Conservation (phyloP, 192 early-diverging fungal species). For the Thamnidium elegans region DNA sequence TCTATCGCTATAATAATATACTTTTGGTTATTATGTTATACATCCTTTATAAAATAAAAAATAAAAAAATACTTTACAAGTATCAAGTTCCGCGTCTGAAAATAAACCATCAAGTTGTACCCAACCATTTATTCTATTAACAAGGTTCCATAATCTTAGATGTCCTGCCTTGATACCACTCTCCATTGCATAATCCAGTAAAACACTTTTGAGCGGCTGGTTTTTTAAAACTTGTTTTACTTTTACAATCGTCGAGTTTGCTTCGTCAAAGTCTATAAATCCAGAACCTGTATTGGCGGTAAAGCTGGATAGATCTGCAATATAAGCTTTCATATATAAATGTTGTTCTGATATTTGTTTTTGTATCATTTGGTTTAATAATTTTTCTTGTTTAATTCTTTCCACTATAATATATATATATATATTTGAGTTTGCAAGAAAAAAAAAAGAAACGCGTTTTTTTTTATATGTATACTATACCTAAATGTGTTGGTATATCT, state of each 20-base stretch:
- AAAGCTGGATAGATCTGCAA: conserved; percentile 67
- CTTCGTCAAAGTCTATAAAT: conserved; percentile 65
- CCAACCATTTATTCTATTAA: conserved; percentile 45
- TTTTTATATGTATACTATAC: not conserved
- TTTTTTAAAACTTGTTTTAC: conserved; percentile 39
- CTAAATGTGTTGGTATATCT: conserved; percentile 78
- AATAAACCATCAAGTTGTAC: not conserved
- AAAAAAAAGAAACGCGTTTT: too few relatives aligned
- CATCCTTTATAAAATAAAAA: too few relatives aligned
- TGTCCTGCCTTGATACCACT: conserved; percentile 64
- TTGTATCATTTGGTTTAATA: conserved; percentile 48
- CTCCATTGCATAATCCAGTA: conserved; percentile 44
- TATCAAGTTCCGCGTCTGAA: not conserved
- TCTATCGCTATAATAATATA: conserved; percentile 18
- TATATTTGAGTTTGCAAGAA: too few relatives aligned
- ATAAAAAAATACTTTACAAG: not conserved
- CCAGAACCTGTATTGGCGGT: conserved; percentile 79
- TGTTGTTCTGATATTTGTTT: conserved; percentile 74
- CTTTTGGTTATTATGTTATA: not conserved
- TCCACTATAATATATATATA: conserved; percentile 7
- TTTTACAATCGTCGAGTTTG: conserved; percentile 14
- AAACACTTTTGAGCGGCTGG: not conserved
- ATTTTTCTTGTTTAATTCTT: conserved; percentile 67
- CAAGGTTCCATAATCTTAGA: conserved; percentile 86
- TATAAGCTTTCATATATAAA: conserved; percentile 59